Evolutionary conservation across 345 rosid species (phyloP).

Genomic region (Combretum micranthum): DNA sequence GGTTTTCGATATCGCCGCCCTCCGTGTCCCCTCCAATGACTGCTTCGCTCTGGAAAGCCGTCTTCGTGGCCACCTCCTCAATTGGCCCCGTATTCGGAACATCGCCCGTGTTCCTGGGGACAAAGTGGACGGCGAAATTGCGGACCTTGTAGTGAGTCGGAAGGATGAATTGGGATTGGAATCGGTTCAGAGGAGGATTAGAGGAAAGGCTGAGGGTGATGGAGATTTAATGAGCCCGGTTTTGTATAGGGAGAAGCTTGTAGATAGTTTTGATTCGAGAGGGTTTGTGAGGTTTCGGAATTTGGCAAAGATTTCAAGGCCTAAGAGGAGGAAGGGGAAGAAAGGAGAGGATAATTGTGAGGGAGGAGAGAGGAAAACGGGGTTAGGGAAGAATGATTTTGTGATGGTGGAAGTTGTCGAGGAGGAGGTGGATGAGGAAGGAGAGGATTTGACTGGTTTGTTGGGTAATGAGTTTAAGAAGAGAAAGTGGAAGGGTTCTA

Average conservation of each 20-base stretch:
- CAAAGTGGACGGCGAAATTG: slow-evolving; percentile 48
- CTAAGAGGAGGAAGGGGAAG: slow-evolving; percentile 44
- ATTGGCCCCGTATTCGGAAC: slow-evolving; percentile 76
- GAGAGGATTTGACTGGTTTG: slow-evolving; percentile 54
- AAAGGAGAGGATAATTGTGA: slow-evolving; percentile 13
- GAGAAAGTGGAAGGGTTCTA: slow-evolving; percentile 70
- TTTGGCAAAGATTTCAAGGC: slow-evolving; percentile 74
- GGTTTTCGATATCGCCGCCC: slow-evolving; percentile 50
- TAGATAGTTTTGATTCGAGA: slow-evolving; percentile 46
- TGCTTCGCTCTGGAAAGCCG: slow-evolving; percentile 64
- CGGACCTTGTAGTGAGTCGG: slow-evolving; percentile 20
- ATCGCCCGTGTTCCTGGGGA: slow-evolving; percentile 76
- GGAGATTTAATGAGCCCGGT: slow-evolving; percentile 49
- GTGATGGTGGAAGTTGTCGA: slow-evolving; percentile 59
- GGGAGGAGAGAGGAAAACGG: slow-evolving; percentile 20
- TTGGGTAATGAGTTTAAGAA: slow-evolving; percentile 62
- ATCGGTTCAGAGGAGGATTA: slow-evolving; percentile 32
- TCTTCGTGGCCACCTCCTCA: slow-evolving; percentile 79
- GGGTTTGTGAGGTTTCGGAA: slow-evolving; percentile 72
- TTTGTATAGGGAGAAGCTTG: slow-evolving; percentile 59
- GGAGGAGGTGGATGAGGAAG: slow-evolving; percentile 22
- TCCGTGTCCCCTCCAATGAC: slow-evolving; percentile 60
- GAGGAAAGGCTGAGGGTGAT: slow-evolving; percentile 37
- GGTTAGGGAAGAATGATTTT: slow-evolving; percentile 31
- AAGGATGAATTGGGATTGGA: slow-evolving; percentile 17